Conservation (phyloP, 441 rosid species). For the Mallotus repandus region DNA sequence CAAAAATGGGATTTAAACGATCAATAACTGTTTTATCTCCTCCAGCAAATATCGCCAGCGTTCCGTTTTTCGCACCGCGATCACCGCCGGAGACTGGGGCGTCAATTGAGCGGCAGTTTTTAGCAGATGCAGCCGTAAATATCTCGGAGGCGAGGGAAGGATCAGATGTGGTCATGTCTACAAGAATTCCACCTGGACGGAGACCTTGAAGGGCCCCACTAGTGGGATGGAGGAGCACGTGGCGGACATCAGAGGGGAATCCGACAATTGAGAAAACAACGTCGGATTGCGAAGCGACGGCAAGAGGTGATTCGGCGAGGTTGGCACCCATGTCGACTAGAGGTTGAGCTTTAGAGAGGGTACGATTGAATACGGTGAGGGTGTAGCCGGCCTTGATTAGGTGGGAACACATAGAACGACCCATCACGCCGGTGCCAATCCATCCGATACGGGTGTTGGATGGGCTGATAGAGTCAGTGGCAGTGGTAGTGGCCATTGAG, state of each 20-base stretch:
- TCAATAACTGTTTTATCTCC: conserved; percentile 55
- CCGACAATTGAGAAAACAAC: conserved; percentile 92
- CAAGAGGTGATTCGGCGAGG: conserved; percentile 59
- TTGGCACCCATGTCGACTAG: conserved; percentile 70
- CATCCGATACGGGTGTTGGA: conserved; percentile 78
- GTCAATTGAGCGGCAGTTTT: conserved; percentile 57
- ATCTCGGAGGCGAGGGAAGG: conserved; percentile 81
- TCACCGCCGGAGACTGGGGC: conserved; percentile 92
- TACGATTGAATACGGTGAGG: conserved; percentile 81
- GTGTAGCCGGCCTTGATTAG: conserved; percentile 72
- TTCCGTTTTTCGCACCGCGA: conserved; percentile 66
- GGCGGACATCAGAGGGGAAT: conserved; percentile 80
- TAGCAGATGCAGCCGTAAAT: conserved; percentile 48
- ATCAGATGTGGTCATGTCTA: conserved; percentile 93
- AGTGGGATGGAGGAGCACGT: conserved; percentile 66
- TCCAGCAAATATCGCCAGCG: conserved; percentile 73
- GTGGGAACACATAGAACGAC: conserved; percentile 76
- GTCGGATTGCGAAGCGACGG: conserved; percentile 70
- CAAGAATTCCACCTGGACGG: conserved; percentile 67
- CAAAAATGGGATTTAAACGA: conserved; percentile 56
- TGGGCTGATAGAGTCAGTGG: conserved; percentile 28
- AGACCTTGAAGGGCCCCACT: conserved; percentile 72
- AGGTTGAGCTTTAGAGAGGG: conserved; percentile 70
- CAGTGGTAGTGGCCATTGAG: no score
- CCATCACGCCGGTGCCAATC: conserved; percentile 94